phyloP scores from a whole-genome alignment of 331 rosid genomes.

The Malus hybrid region DNA sequence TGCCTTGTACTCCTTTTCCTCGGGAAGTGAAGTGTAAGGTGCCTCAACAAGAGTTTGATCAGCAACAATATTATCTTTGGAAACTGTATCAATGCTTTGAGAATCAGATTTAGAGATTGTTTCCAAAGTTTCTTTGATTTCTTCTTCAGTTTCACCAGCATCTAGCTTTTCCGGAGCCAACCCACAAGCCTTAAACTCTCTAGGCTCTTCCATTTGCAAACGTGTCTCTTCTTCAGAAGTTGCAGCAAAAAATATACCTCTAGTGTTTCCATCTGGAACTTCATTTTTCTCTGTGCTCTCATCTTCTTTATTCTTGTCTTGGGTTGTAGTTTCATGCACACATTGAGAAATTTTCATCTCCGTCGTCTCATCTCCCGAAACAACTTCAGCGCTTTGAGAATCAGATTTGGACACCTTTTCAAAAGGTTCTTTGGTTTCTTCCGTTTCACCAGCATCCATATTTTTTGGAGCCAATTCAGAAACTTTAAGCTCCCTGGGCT shows the following conservation, averaged over 20 bases:
- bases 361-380: not conserved
- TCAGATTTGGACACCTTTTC: not conserved
- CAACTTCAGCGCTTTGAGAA: not conserved
- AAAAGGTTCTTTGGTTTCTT: conserved; percentile 1
- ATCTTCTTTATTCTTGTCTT: conserved; percentile 4
- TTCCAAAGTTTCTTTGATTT: not conserved
- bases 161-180: conserved; percentile 1
- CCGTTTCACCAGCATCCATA: not conserved
- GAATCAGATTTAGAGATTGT: not conserved
- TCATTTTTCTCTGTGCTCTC: not conserved
- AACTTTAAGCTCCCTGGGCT: not conserved
- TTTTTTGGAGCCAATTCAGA: conserved; percentile 2
- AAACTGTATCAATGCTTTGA: not conserved
- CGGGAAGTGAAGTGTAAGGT: conserved; percentile 1
- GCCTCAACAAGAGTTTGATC: not conserved
- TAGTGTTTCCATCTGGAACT: not conserved
- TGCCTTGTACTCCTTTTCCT: not conserved
- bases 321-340: conserved; percentile 6
- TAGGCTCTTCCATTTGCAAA: conserved; percentile 15
- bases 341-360: not conserved
- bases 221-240: conserved; percentile 3
- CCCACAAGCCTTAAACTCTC: not conserved
- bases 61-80: conserved; percentile 2
- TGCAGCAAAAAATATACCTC: not conserved
- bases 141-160: not conserved